A percentile compares a stretch with the other conserved stretches of the same genome.
Conservation (phyloP, 129 eudicot species). For the Deinandra increscens region DNA sequence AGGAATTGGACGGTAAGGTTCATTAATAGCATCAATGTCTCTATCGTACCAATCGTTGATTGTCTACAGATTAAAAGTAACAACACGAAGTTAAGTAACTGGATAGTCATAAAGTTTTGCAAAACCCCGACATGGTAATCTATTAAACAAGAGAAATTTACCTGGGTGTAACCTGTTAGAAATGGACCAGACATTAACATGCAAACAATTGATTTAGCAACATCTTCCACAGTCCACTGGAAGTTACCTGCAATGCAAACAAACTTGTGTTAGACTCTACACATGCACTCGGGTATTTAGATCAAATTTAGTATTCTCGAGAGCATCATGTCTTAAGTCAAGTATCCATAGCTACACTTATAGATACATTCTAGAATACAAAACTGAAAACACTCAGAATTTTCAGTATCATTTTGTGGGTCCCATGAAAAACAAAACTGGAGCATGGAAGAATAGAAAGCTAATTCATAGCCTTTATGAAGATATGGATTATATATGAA, state of each 20-base stretch:
- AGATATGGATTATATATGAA: conserved; percentile 2
- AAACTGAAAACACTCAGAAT: neutral
- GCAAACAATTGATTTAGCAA: conserved; percentile 91
- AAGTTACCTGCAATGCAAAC: conserved; percentile 65
- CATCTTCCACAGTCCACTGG: conserved; percentile 84
- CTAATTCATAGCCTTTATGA: conserved; percentile 9
- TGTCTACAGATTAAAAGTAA: conserved; percentile 51
- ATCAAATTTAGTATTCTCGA: neutral
- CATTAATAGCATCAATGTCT: conserved; percentile 98
- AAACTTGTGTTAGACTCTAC: neutral
- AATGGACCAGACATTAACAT: conserved; percentile 98
- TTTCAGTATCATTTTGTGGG: conserved; percentile 1
- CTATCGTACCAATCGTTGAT: conserved; percentile 98
- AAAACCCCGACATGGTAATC: conserved; percentile 20
- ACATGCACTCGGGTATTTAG: neutral
- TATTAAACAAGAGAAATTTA: conserved; percentile 21
- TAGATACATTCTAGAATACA: neutral
- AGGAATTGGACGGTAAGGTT: conserved; percentile 98
- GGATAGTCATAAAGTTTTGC: conserved; percentile 9
- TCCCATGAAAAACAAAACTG: neutral
- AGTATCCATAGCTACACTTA: conserved; percentile 13
- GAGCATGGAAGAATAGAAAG: neutral
- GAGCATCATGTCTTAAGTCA: neutral
- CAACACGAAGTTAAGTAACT: conserved; percentile 10
- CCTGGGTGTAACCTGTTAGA: conserved; percentile 98